Evolutionary conservation across 2,329 filamentous ascomycete genomes (phyloP), one percentile per base, ranked within the genome.

Genomic region (Onygena corvina): DNA sequence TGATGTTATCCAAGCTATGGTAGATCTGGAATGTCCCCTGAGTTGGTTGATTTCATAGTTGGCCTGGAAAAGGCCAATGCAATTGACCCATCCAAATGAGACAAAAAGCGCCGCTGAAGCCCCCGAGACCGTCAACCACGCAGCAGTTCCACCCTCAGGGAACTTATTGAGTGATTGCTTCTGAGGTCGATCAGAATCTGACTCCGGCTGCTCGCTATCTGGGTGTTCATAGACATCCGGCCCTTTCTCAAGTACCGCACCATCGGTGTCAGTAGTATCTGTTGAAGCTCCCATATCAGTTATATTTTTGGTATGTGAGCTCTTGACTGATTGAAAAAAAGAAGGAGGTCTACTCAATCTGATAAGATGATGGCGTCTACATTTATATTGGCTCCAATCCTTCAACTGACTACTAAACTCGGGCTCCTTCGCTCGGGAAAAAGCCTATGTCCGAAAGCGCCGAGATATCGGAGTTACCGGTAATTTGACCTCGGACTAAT

Each of bases 1-100:
- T 11, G 76, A 76, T 0, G 75, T 71, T 44, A 81, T 80, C 77
- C 77, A 81, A 11, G 77, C 67, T n/a, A 81, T 68, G 0, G 73
- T 74, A 48, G 73, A 76, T 1, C 74, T 58, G 0, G 74, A 73
- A 54, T 76, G 75, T 1, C 67, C 47, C 3, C 56, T 59, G 2
- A 81, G 63, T 14, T 73, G 68, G 6, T 71, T 63, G 6, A 60
- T 67, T 53, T 77, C 64, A 56, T 80, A 81, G 59, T 79, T 78
- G 14, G 73, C 69, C 56, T 80, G 76, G 54, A 80, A 80, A 9
- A 74, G 65, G 4, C 76, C 76, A 46, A 63, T 62, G 64, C 69
- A 71, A 46, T 71, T 72, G 50, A 71, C 71, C 68, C 70, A 74
- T 21, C 73, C 73, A 59, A 74, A 75, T 52, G 66, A 71, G 49